A percentile compares a stretch with the other conserved stretches of the same genome.
Conservation (phyloP, 1,284 basidiomycete genomes). For the Porodaedalea pini region DNA sequence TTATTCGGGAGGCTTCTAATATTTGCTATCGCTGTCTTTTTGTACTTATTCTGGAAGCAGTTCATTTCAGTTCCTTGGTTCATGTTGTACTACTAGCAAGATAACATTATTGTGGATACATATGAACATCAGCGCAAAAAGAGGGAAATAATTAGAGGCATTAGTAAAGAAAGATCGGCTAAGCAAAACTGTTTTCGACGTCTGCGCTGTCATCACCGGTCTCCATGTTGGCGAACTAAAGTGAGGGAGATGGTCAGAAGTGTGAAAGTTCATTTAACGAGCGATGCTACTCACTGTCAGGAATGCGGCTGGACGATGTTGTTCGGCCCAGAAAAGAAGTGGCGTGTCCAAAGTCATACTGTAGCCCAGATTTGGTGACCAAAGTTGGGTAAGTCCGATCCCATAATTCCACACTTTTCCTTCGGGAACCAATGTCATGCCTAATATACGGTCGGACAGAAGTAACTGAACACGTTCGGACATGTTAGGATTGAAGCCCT, state of each 20-base stretch:
- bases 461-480: conserved; percentile 94
- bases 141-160: neutral
- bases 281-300: conserved; percentile 58
- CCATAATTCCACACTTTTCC: conserved; percentile 94
- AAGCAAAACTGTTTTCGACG: conserved; percentile 85
- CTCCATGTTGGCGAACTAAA: conserved; percentile 82
- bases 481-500: conserved; percentile 97
- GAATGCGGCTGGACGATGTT: conserved; percentile 90
- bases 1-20: neutral
- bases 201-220: conserved; percentile 85
- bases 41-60: neutral
- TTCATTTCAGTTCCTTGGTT: neutral
- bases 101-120: conserved; percentile 20
- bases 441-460: conserved; percentile 89
- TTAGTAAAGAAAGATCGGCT: conserved; percentile 25
- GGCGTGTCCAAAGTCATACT: conserved; percentile 89
- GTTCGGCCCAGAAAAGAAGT: conserved; percentile 92
- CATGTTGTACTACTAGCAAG: conserved; percentile 16
- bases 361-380: conserved; percentile 83
- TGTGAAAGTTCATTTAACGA: conserved; percentile 4
- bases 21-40: neutral
- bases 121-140: conserved; percentile 8
- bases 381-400: conserved; percentile 87
- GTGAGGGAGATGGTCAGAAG: conserved; percentile 11
- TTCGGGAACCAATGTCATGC: conserved; percentile 88